Evolutionary conservation across 2,329 filamentous ascomycete genomes (phyloP).

Genomic region (Penicillium hesseltinei): DNA sequence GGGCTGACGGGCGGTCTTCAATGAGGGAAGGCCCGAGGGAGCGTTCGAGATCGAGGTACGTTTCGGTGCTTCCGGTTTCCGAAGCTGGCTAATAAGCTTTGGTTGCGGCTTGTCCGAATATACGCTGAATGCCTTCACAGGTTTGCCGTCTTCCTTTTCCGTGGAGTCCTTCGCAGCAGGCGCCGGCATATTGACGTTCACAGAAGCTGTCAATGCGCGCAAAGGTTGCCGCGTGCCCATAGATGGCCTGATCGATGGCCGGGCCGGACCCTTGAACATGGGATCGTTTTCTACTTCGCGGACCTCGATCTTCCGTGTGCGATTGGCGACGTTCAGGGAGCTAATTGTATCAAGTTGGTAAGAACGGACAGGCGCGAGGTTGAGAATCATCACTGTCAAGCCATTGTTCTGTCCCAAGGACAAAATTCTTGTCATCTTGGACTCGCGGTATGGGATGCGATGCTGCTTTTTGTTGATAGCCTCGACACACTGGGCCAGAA

Average conservation of each 20-base stretch:
- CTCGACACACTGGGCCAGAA: constrained; percentile 91
- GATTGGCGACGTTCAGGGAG: constrained; percentile 90
- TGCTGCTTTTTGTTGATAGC: constrained; percentile 75
- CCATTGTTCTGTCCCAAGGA: constrained; percentile 93
- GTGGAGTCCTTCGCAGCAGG: constrained; percentile 50
- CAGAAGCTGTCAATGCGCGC: constrained; percentile 70
- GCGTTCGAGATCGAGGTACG: constrained; percentile 43
- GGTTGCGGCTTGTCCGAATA: constrained; percentile 67
- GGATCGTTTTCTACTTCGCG: constrained; percentile 95
- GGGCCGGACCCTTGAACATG: constrained; percentile 73
- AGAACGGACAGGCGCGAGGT: constrained; percentile 83
- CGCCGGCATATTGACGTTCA: constrained; percentile 67
- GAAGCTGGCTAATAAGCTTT: constrained; percentile 45
- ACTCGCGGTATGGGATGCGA: constrained; percentile 88
- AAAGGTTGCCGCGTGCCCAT: constrained; percentile 70
- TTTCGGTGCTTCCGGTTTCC: constrained; percentile 45
- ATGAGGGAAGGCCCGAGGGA: constrained; percentile 44
- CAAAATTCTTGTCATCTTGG: constrained; percentile 94
- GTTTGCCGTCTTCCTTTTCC: constrained; percentile 63
- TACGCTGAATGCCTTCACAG: constrained; percentile 80
- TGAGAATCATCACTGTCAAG: constrained; percentile 93
- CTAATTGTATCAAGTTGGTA: constrained; percentile 93
- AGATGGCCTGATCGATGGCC: constrained; percentile 46
- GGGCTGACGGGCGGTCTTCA: constrained; percentile 48
- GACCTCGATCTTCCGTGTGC: constrained; percentile 94